These are phyloP conservation scores for Pythium periplocum DNA, from an alignment of 352 stramenopile genomes.

Conservation along the genomic window DNA sequence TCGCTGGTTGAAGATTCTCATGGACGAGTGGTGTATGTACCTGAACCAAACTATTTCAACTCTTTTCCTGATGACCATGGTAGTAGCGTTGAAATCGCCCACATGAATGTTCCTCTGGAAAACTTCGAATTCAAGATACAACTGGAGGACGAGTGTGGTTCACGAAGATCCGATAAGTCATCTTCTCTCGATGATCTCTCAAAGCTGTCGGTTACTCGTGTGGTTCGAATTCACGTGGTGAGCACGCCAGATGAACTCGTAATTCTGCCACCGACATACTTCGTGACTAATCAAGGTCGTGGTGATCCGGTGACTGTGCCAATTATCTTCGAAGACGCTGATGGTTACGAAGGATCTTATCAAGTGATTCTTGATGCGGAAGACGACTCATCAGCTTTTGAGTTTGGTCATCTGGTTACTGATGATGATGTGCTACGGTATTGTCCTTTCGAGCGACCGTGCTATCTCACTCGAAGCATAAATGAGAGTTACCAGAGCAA, in stretches of 20 bases:
- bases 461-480: slow-evolving; percentile 28
- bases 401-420: slow-evolving; percentile 35
- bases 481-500: slow-evolving; percentile 25
- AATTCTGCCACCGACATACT: slow-evolving; percentile 38
- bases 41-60: slow-evolving; percentile 53
- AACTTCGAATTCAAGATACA: slow-evolving; percentile 34
- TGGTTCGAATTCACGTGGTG: slow-evolving; percentile 46
- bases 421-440: slow-evolving; percentile 48
- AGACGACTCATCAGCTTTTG: slow-evolving; percentile 28
- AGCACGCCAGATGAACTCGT: slow-evolving; percentile 38
- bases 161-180: background rate
- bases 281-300: slow-evolving; percentile 20
- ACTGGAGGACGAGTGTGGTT: background rate
- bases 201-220: slow-evolving; percentile 9
- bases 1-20: slow-evolving; percentile 20
- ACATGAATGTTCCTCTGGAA: slow-evolving; percentile 13
- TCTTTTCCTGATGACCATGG: slow-evolving; percentile 1
- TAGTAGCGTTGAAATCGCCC: background rate
- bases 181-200: background rate
- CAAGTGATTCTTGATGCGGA: slow-evolving; percentile 35
- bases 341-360: slow-evolving; percentile 36
- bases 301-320: slow-evolving; percentile 23
- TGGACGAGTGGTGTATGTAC: slow-evolving; percentile 38
- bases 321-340: slow-evolving; percentile 50
- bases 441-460: slow-evolving; percentile 47